Evolutionary conservation across 768 basidiomycete species (phyloP), one percentile per base, ranked within the genome.

Genomic region (Tylopilus plumbeoviolaceoides): DNA sequence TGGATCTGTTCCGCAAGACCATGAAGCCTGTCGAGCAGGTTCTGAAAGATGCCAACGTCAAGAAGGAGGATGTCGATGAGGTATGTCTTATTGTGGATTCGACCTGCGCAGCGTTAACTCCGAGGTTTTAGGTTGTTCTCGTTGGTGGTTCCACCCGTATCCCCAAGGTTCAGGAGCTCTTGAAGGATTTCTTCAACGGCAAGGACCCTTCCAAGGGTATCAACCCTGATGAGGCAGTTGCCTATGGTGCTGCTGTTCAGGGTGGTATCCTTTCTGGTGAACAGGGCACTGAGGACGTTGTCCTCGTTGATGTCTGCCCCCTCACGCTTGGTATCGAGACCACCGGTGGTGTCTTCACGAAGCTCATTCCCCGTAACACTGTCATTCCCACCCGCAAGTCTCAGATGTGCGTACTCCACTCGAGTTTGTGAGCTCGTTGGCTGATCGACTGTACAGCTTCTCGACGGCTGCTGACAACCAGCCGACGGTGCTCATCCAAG

Each of bases 21-120:
- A 92, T 98, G 91, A 95, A 95, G 79, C 95, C 95, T 58, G 95
- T 98, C 56, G 95, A 98, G 73, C 95, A 98, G 73, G 95, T 98
- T 20, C 78, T 98, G 63, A 97, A 97, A 85, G 95, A 98, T 66
- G 89, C 95, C 59, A 88, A 88, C 62, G 87, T 98, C 69, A 95
- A 95, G 85, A 99, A 98, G 83, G 95, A 98, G 63, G 89, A 93
- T 59, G 75, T 99, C 48, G 83, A 95, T 59, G 95, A 98, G 75
- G 89, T 87, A 42, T 38, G 75, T 70, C 23, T 36, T 41, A 5
- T 5, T 44, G 0, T n/a, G 7, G 21, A 0, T 23, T 18, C 2
- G 0, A 11, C 1, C 10, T 31, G 18, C 1, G 23, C 4, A 4
- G 18, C 1, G 5, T 39, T 59, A 10, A 59, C 12, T 0, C 7